These are phyloP conservation scores for Phylloporus scabripes DNA, from an alignment of 768 basidiomycete species.

Conservation along the genomic window DNA sequence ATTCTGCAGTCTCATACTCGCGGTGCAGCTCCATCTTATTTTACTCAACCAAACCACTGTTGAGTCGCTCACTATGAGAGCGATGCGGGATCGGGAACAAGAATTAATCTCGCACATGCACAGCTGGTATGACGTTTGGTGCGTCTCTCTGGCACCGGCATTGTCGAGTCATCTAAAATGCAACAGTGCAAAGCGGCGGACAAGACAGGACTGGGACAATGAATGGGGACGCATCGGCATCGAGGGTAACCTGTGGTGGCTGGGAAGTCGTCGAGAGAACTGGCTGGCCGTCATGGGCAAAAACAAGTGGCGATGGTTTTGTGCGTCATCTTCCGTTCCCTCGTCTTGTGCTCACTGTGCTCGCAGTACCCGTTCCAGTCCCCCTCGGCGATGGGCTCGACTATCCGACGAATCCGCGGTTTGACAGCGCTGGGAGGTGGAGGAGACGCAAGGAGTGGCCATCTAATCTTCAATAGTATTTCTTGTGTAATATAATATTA, in stretches of 20 bases:
- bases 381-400: conserved; percentile 52
- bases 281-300: conserved; percentile 85
- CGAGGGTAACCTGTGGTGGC: conserved; percentile 88
- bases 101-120: conserved; percentile 45
- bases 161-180: background rate
- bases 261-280: conserved; percentile 52
- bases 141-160: conserved; percentile 19
- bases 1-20: conserved; percentile 56
- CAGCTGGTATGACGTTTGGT: conserved; percentile 53
- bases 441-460: conserved; percentile 68
- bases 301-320: conserved; percentile 64
- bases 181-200: conserved; percentile 46
- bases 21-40: conserved; percentile 59
- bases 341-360: conserved; percentile 1
- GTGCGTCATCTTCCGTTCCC: conserved; percentile 43
- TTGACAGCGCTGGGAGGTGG: conserved; percentile 65
- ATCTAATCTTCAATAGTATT: conserved; percentile 46
- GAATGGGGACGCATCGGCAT: conserved; percentile 76
- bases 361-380: conserved; percentile 46
- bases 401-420: conserved; percentile 69
- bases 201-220: conserved; percentile 52
- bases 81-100: conserved; percentile 62
- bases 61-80: conserved; percentile 57
- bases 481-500: background rate
- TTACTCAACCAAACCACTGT: conserved; percentile 69